Conservation (phyloP, 805 yeast genomes). For the Wickerhamomyces hampshirensis region DNA sequence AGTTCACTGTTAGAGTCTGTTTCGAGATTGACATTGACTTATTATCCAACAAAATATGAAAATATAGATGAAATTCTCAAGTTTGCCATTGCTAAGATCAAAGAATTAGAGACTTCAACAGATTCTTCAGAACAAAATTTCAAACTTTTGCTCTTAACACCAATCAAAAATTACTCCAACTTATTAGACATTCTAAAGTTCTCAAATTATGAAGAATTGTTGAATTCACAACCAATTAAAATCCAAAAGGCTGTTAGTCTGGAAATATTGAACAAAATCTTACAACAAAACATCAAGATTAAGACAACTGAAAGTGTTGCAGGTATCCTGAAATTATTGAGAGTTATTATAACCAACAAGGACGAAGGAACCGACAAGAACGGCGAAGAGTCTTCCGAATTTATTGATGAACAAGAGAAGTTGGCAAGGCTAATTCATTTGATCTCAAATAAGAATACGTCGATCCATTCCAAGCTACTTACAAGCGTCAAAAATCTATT, state of each 20-base stretch:
- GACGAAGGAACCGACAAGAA: constrained; percentile 21
- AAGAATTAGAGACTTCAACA: constrained; percentile 28
- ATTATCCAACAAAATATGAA: constrained; percentile 56
- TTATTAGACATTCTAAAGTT: constrained; percentile 35
- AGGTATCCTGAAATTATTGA: constrained; percentile 54
- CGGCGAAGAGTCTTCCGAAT: constrained; percentile 30
- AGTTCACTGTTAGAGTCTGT: constrained; percentile 62
- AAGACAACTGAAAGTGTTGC: constrained; percentile 44
- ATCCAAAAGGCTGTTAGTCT: constrained; percentile 56
- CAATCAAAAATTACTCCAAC: constrained; percentile 35
- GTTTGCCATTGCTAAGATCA: constrained; percentile 40
- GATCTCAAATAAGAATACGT: constrained; percentile 45
- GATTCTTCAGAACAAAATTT: constrained; percentile 34
- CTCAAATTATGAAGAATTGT: constrained; percentile 48
- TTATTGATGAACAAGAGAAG: constrained; percentile 47
- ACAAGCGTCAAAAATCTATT: constrained; percentile 43
- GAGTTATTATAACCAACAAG: constrained; percentile 42
- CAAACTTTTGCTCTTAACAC: constrained; percentile 42
- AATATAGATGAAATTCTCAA: constrained; percentile 60
- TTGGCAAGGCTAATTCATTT: constrained; percentile 69
- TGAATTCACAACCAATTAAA: constrained; percentile 43
- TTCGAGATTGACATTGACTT: constrained; percentile 56
- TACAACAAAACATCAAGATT: constrained; percentile 35
- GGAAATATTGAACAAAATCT: constrained; percentile 54
- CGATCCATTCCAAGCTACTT: constrained; percentile 39